These are phyloP conservation scores for Monosporascus sp. DNA, from an alignment of 2,329 filamentous ascomycete species.

Conservation along the genomic window DNA sequence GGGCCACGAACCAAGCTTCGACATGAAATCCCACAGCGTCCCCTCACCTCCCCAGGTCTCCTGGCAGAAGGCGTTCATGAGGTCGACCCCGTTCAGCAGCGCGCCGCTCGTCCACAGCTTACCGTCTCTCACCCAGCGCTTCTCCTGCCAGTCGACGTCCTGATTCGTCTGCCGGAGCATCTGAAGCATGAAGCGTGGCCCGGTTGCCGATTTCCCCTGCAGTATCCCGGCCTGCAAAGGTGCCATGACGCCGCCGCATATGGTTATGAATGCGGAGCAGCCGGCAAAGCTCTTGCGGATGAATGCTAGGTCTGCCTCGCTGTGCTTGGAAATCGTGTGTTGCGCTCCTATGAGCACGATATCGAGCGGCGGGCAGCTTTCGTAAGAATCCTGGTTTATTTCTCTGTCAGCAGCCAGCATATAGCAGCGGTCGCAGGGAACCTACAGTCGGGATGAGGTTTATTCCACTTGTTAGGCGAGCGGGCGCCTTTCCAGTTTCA, in stretches of 20 bases:
- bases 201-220: constrained; percentile 32
- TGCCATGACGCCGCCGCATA: constrained; percentile 33
- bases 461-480: constrained; percentile 21
- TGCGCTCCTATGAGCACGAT: constrained; percentile 36
- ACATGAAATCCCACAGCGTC: constrained; percentile 13
- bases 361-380: constrained; percentile 34
- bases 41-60: constrained; percentile 24
- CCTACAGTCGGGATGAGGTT: constrained; percentile 26
- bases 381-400: constrained; percentile 30
- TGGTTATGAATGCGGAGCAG: constrained; percentile 32
- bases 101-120: constrained; percentile 33
- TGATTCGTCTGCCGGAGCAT: constrained; percentile 23
- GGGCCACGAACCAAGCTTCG: constrained; percentile 20
- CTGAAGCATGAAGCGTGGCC: constrained; percentile 25
- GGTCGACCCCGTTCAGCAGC: constrained; percentile 29
- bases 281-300: constrained; percentile 29
- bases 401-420: not conserved
- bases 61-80: constrained; percentile 26
- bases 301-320: constrained; percentile 29
- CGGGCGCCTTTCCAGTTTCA: constrained; percentile 14
- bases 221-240: constrained; percentile 31
- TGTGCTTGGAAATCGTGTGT: constrained; percentile 21
- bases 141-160: constrained; percentile 32
- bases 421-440: not conserved
- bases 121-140: constrained; percentile 30